Base-by-base conservation (phyloP, 106 monocot genomes). In the Dioscorea alata region DNA sequence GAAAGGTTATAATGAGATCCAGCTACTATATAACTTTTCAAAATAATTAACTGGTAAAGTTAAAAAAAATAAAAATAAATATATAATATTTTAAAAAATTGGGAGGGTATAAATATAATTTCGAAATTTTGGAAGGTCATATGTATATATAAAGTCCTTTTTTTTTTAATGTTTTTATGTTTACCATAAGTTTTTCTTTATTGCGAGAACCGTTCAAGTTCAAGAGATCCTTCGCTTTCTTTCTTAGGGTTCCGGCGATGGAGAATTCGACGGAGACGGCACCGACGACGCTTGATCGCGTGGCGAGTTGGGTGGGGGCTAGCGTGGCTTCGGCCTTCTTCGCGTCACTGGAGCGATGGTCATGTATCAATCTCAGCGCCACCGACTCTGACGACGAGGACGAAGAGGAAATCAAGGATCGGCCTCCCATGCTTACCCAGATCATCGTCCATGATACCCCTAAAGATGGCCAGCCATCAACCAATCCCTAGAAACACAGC, bases 241-340 rank as follows among this genome's bases (percentile, higher is more conserved):
- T 52, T 68, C 50, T 24, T 0, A 51, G 17, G 70, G 18, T 15
- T 15, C 54, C 3, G 15, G 54, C 12, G 28, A 76, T 81, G 81
- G 81, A 81, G 69, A 72, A 73, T 58, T 23, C 66, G 21, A 49
- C 17, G 17, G 34, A 42, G 42, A 42, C 42, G 10, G 42, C 42
- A 5, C 42, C 42, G 42, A 42, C 42, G 42, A 42, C 42, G 42
- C 65, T 75, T 7, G 80, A 80, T 58, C 69, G 81, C 17, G 50
- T 71, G 76, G 73, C 76, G 73, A 71, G 32, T 17, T 76, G 81
- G 81, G 13, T 82, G 22, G 76, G 76, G 25, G 49, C 81, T 28
- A 73, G 81, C 64, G 72, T 82, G 33, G 81, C 72, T 6, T 73
- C 81, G 23, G 81, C 73, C 31, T 82, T 82, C 81, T 82, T 82